Conservation (phyloP, 1,284 basidiomycete species). For the Trametes pubescens region DNA sequence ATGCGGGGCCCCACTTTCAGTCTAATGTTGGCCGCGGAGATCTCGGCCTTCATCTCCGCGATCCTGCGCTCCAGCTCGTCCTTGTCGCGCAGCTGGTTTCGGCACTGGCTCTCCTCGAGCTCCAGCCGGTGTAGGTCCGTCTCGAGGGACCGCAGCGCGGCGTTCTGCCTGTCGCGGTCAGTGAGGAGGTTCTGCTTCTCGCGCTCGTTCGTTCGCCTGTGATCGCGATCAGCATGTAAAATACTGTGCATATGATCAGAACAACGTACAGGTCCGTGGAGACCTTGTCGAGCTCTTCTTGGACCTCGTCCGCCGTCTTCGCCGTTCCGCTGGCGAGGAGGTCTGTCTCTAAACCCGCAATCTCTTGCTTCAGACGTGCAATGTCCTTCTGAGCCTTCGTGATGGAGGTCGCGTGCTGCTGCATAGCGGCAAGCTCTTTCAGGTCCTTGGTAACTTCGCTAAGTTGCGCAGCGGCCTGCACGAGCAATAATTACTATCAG, state of each 20-base stretch:
- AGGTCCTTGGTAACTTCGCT: constrained; percentile 58
- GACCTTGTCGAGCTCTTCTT: constrained; percentile 74
- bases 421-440: constrained; percentile 72
- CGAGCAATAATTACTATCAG: not conserved
- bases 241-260: not conserved
- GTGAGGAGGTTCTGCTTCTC: constrained; percentile 66
- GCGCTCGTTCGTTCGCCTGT: constrained; percentile 74
- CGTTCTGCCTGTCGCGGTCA: constrained; percentile 75
- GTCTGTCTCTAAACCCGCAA: constrained; percentile 72
- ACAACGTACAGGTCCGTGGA: constrained; percentile 70
- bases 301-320: constrained; percentile 87
- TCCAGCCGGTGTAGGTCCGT: constrained; percentile 68
- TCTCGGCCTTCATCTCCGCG: constrained; percentile 67
- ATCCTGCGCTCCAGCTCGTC: constrained; percentile 68
- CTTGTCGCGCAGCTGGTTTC: constrained; percentile 70
- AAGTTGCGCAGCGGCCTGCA: constrained; percentile 57
- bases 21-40: constrained; percentile 44
- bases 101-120: constrained; percentile 67
- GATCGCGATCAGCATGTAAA: not conserved
- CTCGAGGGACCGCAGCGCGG: constrained; percentile 62
- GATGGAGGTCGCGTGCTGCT: constrained; percentile 70
- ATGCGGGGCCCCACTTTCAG: constrained; percentile 37
- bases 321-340: constrained; percentile 77
- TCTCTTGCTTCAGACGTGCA: constrained; percentile 70
- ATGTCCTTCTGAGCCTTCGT: constrained; percentile 72